phyloP scores from a whole-genome alignment of 768 basidiomycete genomes.

The Tremella fuciformis region DNA sequence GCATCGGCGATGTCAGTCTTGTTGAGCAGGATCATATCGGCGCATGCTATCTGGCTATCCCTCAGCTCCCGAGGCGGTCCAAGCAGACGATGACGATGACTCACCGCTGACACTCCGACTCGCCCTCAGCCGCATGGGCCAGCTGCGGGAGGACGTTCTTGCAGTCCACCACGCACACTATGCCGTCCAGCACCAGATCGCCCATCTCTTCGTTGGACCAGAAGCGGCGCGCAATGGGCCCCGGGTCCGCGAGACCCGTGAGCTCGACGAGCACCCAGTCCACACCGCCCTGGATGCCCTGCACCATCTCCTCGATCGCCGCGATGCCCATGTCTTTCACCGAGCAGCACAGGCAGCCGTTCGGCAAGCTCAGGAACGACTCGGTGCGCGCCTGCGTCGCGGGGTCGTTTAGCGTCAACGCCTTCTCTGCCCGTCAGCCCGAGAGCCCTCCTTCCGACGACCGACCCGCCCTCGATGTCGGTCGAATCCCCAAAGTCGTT shows the following conservation, averaged over 20 bases:
- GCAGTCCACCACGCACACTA: slow-evolving; percentile 88
- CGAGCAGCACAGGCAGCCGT: slow-evolving; percentile 97
- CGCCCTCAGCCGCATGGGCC: no score
- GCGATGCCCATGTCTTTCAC: slow-evolving; percentile 91
- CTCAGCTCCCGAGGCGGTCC: no score
- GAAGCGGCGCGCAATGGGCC: slow-evolving; percentile 50
- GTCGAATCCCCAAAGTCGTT: slow-evolving; percentile 71
- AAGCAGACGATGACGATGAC: no score
- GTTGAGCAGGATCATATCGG: slow-evolving; percentile 89
- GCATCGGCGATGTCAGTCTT: slow-evolving; percentile 73
- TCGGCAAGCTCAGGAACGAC: slow-evolving; percentile 77
- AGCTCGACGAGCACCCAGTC: slow-evolving; percentile 96
- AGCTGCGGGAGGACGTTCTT: slow-evolving; percentile 61
- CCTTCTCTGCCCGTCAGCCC: slow-evolving; percentile 61
- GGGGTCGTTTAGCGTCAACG: slow-evolving; percentile 72
- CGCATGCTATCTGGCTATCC: slow-evolving; percentile 75
- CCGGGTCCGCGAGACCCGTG: slow-evolving; percentile 90
- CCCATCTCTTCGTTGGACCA: slow-evolving; percentile 56
- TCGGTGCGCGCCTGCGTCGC: slow-evolving; percentile 63
- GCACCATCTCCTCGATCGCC: slow-evolving; percentile 78
- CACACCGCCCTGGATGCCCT: slow-evolving; percentile 51
- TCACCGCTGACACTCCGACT: no score
- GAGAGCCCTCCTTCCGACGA: neutral
- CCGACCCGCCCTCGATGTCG: slow-evolving; percentile 78
- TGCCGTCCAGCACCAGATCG: slow-evolving; percentile 64